Evolutionary conservation across 768 basidiomycete species (phyloP).

Genomic region (Mycena venus): DNA sequence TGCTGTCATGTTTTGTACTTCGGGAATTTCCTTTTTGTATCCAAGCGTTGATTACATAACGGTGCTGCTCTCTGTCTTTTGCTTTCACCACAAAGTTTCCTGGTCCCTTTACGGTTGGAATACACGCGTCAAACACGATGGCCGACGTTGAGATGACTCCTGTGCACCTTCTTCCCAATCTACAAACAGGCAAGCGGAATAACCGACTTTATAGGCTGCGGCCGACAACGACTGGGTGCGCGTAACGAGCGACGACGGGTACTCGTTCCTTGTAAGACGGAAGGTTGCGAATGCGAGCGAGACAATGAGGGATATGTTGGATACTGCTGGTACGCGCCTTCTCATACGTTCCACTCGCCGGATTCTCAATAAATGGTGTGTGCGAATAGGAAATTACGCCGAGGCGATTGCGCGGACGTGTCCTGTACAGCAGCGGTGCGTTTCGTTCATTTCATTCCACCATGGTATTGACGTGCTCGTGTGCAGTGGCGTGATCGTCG

Average conservation of each 20-base stretch:
- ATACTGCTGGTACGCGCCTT: slow-evolving; percentile 68
- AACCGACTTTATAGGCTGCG: background rate
- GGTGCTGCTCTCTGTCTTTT: background rate
- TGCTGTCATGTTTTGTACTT: no score
- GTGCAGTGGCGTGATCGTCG: slow-evolving; percentile 76
- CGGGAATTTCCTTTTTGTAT: no score
- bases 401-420: slow-evolving; percentile 83
- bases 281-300: slow-evolving; percentile 84
- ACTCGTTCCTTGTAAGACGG: slow-evolving; percentile 82
- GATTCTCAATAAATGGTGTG: no score
- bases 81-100: background rate
- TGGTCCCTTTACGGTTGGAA: no score
- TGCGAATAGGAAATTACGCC: slow-evolving; percentile 71
- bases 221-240: slow-evolving; percentile 77
- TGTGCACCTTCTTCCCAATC: no score
- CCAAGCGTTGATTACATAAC: background rate
- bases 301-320: slow-evolving; percentile 86
- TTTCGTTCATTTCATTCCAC: background rate
- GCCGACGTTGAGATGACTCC: slow-evolving; percentile 29
- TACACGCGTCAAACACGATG: slow-evolving; percentile 21
- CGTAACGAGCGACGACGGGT: slow-evolving; percentile 83
- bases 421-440: slow-evolving; percentile 79
- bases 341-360: background rate
- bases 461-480: background rate
- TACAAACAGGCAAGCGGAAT: background rate